Conservation (phyloP, 2,329 filamentous ascomycete genomes). For the Aspergillus jensenii region DNA sequence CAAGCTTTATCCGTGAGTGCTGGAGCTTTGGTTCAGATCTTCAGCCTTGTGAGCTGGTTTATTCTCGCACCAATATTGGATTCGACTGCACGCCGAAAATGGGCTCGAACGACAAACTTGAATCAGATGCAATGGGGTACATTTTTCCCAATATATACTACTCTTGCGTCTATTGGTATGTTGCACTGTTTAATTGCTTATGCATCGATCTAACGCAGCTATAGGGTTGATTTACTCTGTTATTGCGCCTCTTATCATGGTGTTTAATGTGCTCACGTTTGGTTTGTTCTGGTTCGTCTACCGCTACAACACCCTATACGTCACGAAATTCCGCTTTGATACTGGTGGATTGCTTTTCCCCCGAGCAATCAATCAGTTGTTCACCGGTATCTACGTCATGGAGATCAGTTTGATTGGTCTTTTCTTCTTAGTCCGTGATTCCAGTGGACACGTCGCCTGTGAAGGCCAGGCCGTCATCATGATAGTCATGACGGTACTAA, state of each 20-base stretch:
- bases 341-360: constrained; percentile 93
- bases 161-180: constrained; percentile 84
- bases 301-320: constrained; percentile 95
- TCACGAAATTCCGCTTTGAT: constrained; percentile 84
- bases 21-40: constrained; percentile 80
- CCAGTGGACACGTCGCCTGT: constrained; percentile 57
- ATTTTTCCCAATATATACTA: constrained; percentile 95
- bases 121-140: constrained; percentile 82
- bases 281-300: constrained; percentile 89
- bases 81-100: constrained; percentile 79
- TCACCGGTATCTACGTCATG: constrained; percentile 93
- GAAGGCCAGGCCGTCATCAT: constrained; percentile 79
- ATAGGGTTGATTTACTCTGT: constrained; percentile 76
- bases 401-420: constrained; percentile 85
- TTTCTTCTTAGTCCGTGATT: constrained; percentile 74
- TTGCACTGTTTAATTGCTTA: background rate
- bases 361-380: constrained; percentile 89
- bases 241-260: constrained; percentile 82
- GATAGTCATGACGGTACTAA: constrained; percentile 72
- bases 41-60: constrained; percentile 77
- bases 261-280: constrained; percentile 94
- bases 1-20: constrained; percentile 90
- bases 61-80: constrained; percentile 78
- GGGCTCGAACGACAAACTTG: constrained; percentile 76
- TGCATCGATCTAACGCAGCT: constrained; percentile 10